Base-by-base conservation (phyloP, 495 filamentous ascomycete genomes). In the Aspergillus carlsbadensis region DNA sequence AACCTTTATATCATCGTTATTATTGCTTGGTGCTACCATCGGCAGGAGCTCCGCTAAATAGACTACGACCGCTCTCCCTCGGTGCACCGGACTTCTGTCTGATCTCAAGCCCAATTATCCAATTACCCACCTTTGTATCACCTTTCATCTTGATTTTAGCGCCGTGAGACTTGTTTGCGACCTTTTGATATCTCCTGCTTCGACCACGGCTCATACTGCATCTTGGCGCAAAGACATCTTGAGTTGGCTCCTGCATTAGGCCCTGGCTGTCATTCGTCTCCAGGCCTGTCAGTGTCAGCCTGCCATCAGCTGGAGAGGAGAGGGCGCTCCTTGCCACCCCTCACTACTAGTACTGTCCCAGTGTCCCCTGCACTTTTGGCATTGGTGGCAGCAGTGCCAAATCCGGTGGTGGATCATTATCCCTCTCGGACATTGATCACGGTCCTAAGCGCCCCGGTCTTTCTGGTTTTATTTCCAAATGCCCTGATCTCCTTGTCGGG, bases 331-430 rank as follows among this genome's bases (percentile, higher is more conserved):
- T 54, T 41, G 45, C 20, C 43, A 36, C 34, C 51, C 48, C 52
- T 56, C 62, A 57, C 53, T 52, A 54, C 37, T 55, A 52, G n/a
- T n/a, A n/a, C n/a, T n/a, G n/a, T n/a, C n/a, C n/a, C n/a, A n/a
- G n/a, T n/a, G n/a, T n/a, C 8, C 26, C 26, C 26, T 29, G 51
- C 57, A 54, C 41, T 35, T 37, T 58, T 41, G 41, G 34, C 34
- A 54, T 48, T 18, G 57, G 59, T 62, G 63, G 57, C 57, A 57
- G 34, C 57, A 52, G 50, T 62, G 59, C 52, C 52, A 65, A 56
- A 63, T 63, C 57, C 53, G 44, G 63, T 62, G 63, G 63, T 60
- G 52, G 59, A 52, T 29, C 44, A 21, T 55, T 48, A 52, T 29
- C 44, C 24, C 55, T 48, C 54, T 50, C 50, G 57, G 46, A 50